Conservation (phyloP, 148 eudicot species). For the Rhododendron griersonianum region DNA sequence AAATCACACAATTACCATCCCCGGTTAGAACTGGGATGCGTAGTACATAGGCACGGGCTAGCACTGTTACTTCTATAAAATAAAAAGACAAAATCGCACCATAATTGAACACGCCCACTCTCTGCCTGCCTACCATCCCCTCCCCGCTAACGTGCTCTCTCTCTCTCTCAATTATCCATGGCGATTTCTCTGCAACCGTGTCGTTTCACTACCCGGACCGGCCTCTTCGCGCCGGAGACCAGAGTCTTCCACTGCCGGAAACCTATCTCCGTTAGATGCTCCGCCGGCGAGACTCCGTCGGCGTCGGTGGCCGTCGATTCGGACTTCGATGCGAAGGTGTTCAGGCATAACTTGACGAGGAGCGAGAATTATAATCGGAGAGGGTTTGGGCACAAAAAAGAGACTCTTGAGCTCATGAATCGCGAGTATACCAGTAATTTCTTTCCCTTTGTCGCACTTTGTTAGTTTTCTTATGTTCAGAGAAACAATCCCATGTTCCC, state of each 20-base stretch:
- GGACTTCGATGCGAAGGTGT: constrained; percentile 79
- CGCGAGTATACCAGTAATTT: constrained; percentile 73
- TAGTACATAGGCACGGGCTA: too few relatives aligned
- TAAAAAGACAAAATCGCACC: not conserved
- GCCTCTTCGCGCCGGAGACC: constrained; percentile 37
- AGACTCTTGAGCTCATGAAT: constrained; percentile 74
- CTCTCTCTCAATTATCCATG: not conserved
- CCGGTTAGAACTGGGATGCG: too few relatives aligned
- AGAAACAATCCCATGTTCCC: not conserved
- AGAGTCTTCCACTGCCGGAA: constrained; percentile 29
- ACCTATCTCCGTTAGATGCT: constrained; percentile 46
- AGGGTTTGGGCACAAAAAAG: constrained; percentile 84
- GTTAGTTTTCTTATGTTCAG: not conserved
- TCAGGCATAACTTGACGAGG: constrained; percentile 84
- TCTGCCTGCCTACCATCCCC: too few relatives aligned
- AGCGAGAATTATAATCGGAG: constrained; percentile 80
- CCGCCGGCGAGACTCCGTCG: constrained; percentile 42
- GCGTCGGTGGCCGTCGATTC: constrained; percentile 28
- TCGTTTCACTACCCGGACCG: constrained; percentile 31
- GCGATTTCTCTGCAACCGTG: constrained; percentile 60
- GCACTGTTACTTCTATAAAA: not conserved
- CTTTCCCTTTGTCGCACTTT: not conserved
- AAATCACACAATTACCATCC: too few relatives aligned
- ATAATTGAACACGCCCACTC: too few relatives aligned
- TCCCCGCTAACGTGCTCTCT: not conserved